phyloP scores from a whole-genome alignment of 768 basidiomycete genomes.

The Auriscalpium vulgare region DNA sequence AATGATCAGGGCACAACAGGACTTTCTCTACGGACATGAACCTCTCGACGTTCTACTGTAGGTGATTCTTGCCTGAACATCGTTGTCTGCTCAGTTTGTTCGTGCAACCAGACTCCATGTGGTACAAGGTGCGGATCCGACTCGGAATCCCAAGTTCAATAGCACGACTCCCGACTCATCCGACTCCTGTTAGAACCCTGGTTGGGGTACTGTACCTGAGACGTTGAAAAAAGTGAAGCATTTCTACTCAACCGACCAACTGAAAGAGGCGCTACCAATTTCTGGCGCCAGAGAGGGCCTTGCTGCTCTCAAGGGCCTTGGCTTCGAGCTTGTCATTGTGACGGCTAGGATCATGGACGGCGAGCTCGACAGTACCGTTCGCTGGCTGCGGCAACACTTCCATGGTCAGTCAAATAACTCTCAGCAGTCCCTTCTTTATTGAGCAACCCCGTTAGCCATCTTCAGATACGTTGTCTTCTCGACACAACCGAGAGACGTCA shows the following conservation, averaged over 20 bases:
- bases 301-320: conserved; percentile 1
- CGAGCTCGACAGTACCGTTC: conserved; percentile 9
- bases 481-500: neutral
- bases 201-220: conserved; percentile 10
- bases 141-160: too few species aligned
- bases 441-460: neutral
- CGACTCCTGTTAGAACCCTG: conserved; percentile 13
- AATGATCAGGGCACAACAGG: conserved; percentile 9
- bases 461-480: conserved; percentile 9
- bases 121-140: conserved; percentile 13
- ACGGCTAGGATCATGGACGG: conserved; percentile 2
- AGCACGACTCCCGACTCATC: too few species aligned
- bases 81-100: neutral
- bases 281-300: conserved; percentile 8
- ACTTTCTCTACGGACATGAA: conserved; percentile 10
- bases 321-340: conserved; percentile 3
- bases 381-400: conserved; percentile 10
- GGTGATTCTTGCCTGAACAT: neutral
- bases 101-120: conserved; percentile 3
- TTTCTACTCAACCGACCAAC: conserved; percentile 11
- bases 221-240: conserved; percentile 8
- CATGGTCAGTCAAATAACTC: neutral
- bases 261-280: conserved; percentile 4
- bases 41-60: conserved; percentile 10
- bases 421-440: neutral